phyloP scores from a whole-genome alignment of 1,284 basidiomycete species.

The Mrakiaceae sp. region DNA sequence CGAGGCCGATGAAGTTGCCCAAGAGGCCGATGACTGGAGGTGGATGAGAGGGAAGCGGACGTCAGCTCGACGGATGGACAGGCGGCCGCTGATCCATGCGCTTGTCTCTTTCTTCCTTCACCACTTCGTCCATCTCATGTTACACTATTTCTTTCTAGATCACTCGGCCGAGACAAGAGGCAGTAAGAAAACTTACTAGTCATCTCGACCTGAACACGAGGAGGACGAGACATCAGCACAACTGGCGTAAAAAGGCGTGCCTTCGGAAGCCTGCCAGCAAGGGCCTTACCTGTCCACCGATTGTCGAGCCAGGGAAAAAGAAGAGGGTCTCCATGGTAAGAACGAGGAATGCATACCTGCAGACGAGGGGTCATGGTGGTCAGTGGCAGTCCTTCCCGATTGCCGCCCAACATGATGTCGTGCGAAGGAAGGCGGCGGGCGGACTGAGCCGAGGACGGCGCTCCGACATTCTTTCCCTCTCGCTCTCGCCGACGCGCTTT shows the following conservation, averaged over 20 bases:
- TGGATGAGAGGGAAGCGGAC: not conserved
- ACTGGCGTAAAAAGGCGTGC: too few relatives aligned
- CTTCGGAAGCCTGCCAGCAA: too few relatives aligned
- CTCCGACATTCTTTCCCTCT: not conserved
- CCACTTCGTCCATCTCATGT: too few relatives aligned
- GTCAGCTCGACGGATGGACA: not conserved
- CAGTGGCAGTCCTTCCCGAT: not conserved
- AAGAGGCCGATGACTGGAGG: slow-evolving; percentile 24
- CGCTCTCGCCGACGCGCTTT: not conserved
- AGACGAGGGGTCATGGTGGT: slow-evolving; percentile 4
- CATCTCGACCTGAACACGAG: slow-evolving; percentile 21
- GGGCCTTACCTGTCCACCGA: slow-evolving; percentile 23
- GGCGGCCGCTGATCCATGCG: not conserved
- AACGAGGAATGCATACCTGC: slow-evolving; percentile 32
- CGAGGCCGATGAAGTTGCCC: slow-evolving; percentile 27
- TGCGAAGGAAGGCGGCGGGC: not conserved
- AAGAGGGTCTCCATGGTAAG: slow-evolving; percentile 32
- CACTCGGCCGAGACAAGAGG: too few relatives aligned
- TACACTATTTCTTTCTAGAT: too few relatives aligned
- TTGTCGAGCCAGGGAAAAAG: slow-evolving; percentile 33
- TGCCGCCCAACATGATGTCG: not conserved
- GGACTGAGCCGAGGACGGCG: not conserved
- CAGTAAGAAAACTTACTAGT: slow-evolving; percentile 24
- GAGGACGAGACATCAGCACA: too few relatives aligned
- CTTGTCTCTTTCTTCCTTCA: too few relatives aligned